Conservation (phyloP, 257 asterid species). For the Nicotiana benthamiana region DNA sequence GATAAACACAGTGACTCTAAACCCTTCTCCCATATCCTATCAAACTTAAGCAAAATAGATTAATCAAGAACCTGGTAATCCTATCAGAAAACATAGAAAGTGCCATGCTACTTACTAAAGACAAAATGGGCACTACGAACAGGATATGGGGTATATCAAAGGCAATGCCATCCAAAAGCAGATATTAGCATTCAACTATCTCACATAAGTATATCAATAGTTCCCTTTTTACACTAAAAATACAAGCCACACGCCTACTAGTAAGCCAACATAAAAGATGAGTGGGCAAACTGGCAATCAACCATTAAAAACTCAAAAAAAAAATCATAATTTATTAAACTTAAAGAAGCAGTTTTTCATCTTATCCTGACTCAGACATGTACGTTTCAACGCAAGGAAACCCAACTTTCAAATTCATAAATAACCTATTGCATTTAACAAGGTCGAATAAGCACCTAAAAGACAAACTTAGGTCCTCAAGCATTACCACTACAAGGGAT, state of each 20-base stretch:
- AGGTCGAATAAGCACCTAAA: neutral
- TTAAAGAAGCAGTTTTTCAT: neutral
- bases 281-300: neutral
- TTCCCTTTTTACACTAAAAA: neutral
- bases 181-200: neutral
- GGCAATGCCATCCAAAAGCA: neutral
- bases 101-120: neutral
- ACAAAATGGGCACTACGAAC: neutral
- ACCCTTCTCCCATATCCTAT: neutral
- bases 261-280: neutral
- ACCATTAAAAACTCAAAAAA: neutral
- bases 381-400: neutral
- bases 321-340: neutral
- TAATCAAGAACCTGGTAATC: neutral
- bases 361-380: neutral
- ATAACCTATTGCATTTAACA: neutral
- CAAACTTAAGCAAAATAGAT: neutral
- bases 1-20: neutral
- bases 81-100: neutral
- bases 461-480: neutral
- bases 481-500: neutral
- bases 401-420: neutral
- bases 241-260: neutral
- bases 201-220: neutral
- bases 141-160: neutral